Evolutionary conservation across 2,329 filamentous ascomycete species (phyloP), one percentile per base, ranked within the genome.

Genomic region (Fusarium temperatum): DNA sequence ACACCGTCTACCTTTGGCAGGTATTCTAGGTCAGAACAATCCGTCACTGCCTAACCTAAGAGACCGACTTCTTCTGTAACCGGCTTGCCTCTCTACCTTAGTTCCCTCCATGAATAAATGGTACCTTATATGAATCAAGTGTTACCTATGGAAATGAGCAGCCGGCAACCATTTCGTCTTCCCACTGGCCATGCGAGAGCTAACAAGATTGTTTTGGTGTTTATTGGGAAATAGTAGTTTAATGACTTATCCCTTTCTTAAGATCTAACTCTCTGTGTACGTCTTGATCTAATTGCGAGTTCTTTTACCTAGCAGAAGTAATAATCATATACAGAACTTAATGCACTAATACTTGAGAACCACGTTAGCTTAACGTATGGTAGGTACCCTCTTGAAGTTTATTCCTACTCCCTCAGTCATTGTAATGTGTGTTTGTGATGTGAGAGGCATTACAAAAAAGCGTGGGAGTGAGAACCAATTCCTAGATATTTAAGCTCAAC

Each of bases 391-490:
- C 12, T 35, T 35, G 7, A 5, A 30, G 14, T 50, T 5, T 17
- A 5, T 12, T 17, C 14, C 12, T 6, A 10, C 28, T 35, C 30
- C 11, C 8, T 20, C 5, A 6, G 8, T 24, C 17, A 24, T 14
- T 22, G 7, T 32, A 11, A 9, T 10, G 2, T 24, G 12, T 51
- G 28, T 35, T 18, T n/a, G 5, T 17, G 20, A n/a, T 10, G 2
- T 8, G 10, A 3, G 17, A 8, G 17, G 22, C 15, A 32, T 10
- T 8, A 14, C 12, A 10, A 24, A 20, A 8, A 11, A 35, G 6
- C 6, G 3, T 14, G 32, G 32, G 22, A 35, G 4, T 10, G 8
- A 24, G 17, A 24, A 10, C 17, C 15, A 35, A 11, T 14, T 0
- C n/a, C 30, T 36, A 36, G 15, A 1, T 24, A 20, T 20, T 24